phyloP scores from a whole-genome alignment of 1,139 yeast genomes.

The Williopsis jadinii region DNA sequence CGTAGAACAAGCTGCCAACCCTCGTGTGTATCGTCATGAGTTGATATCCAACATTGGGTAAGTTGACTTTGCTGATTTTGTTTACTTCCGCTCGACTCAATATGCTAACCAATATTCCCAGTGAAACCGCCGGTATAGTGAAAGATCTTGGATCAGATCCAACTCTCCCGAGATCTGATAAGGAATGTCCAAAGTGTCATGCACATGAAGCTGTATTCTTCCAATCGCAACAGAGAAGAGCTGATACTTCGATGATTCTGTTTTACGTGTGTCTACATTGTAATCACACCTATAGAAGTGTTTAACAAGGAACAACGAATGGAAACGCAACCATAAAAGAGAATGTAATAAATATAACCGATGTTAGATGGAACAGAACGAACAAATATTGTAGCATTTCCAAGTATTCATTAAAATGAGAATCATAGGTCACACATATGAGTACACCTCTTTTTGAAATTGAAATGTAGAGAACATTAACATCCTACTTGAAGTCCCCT shows the following conservation, averaged over 20 bases:
- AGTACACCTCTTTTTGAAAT: too few relatives aligned
- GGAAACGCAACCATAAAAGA: too few relatives aligned
- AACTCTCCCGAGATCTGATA: constrained; percentile 88
- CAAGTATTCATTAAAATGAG: too few relatives aligned
- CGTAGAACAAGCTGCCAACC: constrained; percentile 84
- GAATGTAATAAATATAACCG: too few relatives aligned
- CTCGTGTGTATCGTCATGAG: constrained; percentile 90
- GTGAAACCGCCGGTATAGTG: constrained; percentile 95
- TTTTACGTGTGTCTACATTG: constrained; percentile 90
- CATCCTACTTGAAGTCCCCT: too few relatives aligned
- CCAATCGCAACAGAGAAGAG: constrained; percentile 91
- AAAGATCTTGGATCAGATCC: constrained; percentile 96
- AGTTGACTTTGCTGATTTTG: neutral
- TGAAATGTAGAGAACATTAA: too few relatives aligned
- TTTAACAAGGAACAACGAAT: neutral
- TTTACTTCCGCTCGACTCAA: neutral
- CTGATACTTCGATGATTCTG: constrained; percentile 92
- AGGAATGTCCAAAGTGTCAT: constrained; percentile 86
- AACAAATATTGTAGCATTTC: too few relatives aligned
- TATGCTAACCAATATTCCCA: neutral
- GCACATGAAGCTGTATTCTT: constrained; percentile 90
- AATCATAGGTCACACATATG: too few relatives aligned
- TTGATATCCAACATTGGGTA: constrained; percentile 60
- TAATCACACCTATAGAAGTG: constrained; percentile 50
- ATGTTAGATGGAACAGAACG: too few relatives aligned